Evolutionary conservation across 2,329 filamentous ascomycete genomes (phyloP).

Genomic region (Colletotrichum limetticola): DNA sequence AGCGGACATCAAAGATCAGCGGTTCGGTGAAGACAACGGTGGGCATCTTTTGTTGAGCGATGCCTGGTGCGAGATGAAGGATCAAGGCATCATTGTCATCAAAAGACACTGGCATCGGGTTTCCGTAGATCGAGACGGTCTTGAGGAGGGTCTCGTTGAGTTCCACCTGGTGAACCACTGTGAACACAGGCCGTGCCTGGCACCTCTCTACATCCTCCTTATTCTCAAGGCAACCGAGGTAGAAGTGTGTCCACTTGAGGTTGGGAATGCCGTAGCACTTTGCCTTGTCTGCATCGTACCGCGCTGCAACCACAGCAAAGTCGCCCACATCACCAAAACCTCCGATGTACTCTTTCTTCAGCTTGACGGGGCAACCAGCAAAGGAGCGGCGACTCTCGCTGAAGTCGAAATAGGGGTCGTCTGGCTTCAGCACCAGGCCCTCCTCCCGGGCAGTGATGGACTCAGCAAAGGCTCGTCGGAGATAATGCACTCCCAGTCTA

Average conservation of each 20-base stretch:
- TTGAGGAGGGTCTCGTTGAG: conserved; percentile 63
- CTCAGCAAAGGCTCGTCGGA: conserved; percentile 74
- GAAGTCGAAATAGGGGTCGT: conserved; percentile 80
- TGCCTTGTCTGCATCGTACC: conserved; percentile 74
- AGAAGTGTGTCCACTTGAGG: conserved; percentile 82
- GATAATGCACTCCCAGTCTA: conserved; percentile 58
- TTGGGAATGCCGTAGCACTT: conserved; percentile 62
- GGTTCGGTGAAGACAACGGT: conserved; percentile 73
- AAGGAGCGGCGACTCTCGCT: conserved; percentile 47
- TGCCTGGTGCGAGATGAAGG: conserved; percentile 58
- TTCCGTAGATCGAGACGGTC: conserved; percentile 60
- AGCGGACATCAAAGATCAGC: conserved; percentile 82
- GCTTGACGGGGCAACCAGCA: conserved; percentile 74
- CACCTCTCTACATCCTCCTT: conserved; percentile 66
- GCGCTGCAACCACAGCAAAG: conserved; percentile 81
- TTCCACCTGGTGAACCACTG: conserved; percentile 72
- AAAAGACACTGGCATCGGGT: conserved; percentile 52
- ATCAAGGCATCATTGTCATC: conserved; percentile 53
- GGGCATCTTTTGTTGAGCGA: conserved; percentile 54
- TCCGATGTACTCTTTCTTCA: conserved; percentile 86
- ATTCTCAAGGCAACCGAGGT: conserved; percentile 80
- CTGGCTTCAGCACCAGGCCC: conserved; percentile 83
- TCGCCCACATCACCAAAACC: conserved; percentile 86
- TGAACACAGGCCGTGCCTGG: conserved; percentile 67
- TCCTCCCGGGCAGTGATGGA: conserved; percentile 76